Percentiles rank a stretch among this genome's conserved stretches.
These are phyloP conservation scores for Otatea glauca DNA, from an alignment of 176 grass and related monocot genomes.

Conservation along the genomic window DNA sequence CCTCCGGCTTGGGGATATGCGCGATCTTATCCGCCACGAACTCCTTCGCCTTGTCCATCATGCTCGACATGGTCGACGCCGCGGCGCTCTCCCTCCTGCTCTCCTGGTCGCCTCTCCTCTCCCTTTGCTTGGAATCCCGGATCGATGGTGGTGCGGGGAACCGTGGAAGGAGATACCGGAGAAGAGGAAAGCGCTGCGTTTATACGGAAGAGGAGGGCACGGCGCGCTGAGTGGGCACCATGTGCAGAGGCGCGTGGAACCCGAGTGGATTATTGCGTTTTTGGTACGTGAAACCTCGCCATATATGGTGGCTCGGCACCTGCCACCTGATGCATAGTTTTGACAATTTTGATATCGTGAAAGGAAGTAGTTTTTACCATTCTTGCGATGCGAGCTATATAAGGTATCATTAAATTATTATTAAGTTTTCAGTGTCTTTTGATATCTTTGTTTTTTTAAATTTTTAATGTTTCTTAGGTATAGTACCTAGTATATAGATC, in stretches of 20 bases:
- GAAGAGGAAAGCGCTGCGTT: neutral
- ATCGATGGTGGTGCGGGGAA: neutral
- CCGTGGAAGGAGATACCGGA: no score
- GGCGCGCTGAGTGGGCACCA: constrained; percentile 19
- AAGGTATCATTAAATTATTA: no score
- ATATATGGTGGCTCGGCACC: neutral
- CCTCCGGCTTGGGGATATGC: constrained; percentile 85
- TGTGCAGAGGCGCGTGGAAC: constrained; percentile 38
- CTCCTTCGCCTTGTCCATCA: constrained; percentile 91
- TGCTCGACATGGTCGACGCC: constrained; percentile 50
- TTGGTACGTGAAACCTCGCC: neutral
- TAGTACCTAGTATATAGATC: no score
- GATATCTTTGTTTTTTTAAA: no score
- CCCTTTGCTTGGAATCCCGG: neutral
- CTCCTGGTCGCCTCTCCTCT: neutral
- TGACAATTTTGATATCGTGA: no score
- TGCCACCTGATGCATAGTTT: neutral
- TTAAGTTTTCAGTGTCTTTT: no score
- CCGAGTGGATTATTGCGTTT: neutral
- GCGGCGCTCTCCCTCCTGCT: neutral
- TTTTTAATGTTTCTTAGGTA: no score
- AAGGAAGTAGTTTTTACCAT: no score
- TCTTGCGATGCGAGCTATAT: no score
- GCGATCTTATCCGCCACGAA: constrained; percentile 92
- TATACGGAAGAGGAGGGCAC: neutral